A percentile compares a stretch with the other conserved stretches of the same genome.
phyloP scores from a whole-genome alignment of 2,329 filamentous ascomycete species.

The Colletotrichum sp. region DNA sequence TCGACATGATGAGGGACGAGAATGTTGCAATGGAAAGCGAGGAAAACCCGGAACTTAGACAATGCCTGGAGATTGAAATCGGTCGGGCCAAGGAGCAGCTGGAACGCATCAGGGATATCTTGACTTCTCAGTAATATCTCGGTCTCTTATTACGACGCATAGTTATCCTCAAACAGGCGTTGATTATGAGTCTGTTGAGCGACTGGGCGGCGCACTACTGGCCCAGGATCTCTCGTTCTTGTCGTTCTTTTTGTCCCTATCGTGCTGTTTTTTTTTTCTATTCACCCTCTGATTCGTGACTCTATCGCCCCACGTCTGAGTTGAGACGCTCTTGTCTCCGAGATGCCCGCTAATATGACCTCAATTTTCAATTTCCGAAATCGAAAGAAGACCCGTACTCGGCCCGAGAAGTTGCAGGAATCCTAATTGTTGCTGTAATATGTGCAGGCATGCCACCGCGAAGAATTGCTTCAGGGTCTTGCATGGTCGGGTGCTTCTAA shows the following conservation, averaged over 20 bases:
- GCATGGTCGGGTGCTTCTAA: not conserved
- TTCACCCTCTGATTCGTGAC: accelerated
- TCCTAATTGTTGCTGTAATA: not conserved
- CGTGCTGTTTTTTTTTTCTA: accelerated
- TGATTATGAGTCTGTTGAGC: not conserved
- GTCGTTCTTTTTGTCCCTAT: not conserved
- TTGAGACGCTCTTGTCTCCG: not conserved
- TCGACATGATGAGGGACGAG: not conserved
- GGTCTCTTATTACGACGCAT: not conserved
- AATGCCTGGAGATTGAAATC: not conserved
- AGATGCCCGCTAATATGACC: not conserved
- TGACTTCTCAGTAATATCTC: not conserved
- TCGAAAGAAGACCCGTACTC: not conserved
- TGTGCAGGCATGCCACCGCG: not conserved
- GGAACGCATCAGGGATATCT: not conserved
- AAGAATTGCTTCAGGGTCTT: not conserved
- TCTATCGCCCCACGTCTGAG: not conserved
- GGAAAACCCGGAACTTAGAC: not conserved
- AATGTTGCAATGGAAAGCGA: not conserved
- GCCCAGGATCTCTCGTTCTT: not conserved
- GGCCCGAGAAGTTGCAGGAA: not conserved
- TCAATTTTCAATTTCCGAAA: not conserved
- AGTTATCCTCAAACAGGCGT: not conserved
- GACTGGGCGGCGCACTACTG: not conserved
- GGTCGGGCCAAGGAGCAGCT: not conserved